phyloP scores from a whole-genome alignment of 2,329 filamentous ascomycete species.

The Capronia epimyces region DNA sequence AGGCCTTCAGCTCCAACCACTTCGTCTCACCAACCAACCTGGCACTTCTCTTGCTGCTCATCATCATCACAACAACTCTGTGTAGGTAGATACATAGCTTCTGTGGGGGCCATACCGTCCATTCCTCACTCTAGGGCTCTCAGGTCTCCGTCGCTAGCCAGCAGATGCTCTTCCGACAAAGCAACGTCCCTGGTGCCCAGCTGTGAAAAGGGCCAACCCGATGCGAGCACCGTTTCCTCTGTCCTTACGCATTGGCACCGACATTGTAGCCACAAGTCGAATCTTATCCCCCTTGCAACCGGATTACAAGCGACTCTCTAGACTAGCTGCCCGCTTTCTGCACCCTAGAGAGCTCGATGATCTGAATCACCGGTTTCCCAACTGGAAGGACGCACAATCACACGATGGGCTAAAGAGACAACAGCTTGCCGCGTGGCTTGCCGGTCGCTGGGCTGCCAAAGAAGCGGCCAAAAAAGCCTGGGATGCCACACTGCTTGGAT shows the following conservation, averaged over 20 bases:
- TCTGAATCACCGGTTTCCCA: constrained; percentile 34
- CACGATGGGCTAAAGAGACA: constrained; percentile 8
- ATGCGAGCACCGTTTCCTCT: constrained; percentile 51
- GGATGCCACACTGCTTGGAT: constrained; percentile 52
- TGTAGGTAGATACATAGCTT: too few relatives aligned
- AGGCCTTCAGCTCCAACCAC: too few relatives aligned
- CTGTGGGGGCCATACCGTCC: too few relatives aligned
- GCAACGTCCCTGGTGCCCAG: not conserved
- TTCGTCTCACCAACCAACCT: too few relatives aligned
- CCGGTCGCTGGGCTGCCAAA: constrained; percentile 63
- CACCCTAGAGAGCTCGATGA: constrained; percentile 37
- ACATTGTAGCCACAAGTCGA: constrained; percentile 67
- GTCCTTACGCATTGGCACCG: constrained; percentile 67
- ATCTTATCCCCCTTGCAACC: constrained; percentile 54
- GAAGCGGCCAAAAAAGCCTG: constrained; percentile 71
- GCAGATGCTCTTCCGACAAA: not conserved
- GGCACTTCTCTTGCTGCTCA: too few relatives aligned
- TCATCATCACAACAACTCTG: too few relatives aligned
- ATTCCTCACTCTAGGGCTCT: not conserved
- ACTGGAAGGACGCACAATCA: constrained; percentile 4
- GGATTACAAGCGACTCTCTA: constrained; percentile 28
- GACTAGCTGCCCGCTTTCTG: constrained; percentile 40
- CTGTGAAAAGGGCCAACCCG: not conserved
- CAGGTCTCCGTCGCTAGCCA: not conserved
- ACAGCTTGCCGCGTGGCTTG: constrained; percentile 34